A percentile compares a stretch with the other conserved stretches of the same genome.
Conservation (phyloP, 1,139 yeast species). For the Kodamaea arcana region DNA sequence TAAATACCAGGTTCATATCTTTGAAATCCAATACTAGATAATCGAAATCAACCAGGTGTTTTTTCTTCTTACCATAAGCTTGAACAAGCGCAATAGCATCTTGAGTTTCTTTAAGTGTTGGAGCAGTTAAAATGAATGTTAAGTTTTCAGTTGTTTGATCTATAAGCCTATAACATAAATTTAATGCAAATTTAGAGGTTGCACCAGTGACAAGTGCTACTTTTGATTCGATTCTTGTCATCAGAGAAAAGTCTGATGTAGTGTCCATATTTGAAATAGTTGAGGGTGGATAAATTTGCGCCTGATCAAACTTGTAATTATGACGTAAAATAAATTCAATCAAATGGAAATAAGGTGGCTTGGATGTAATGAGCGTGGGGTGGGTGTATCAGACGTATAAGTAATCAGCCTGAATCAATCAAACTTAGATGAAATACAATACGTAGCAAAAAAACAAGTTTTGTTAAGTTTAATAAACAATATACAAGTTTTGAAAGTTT, state of each 20-base stretch:
- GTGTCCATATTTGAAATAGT: constrained; percentile 6
- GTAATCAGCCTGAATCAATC: too few species aligned
- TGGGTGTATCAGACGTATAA: too few species aligned
- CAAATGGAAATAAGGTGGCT: too few species aligned
- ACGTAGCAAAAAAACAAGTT: too few species aligned
- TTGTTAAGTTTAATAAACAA: too few species aligned
- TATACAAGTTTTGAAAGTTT: too few species aligned
- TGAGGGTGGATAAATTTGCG: too few species aligned
- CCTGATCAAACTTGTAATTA: too few species aligned
- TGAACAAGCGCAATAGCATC: constrained; percentile 67
- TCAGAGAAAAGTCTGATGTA: constrained; percentile 9
- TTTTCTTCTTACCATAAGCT: constrained; percentile 38
- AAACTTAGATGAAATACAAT: too few species aligned
- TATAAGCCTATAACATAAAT: constrained; percentile 75
- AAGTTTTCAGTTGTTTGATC: constrained; percentile 49
- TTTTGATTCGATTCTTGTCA: constrained; percentile 17
- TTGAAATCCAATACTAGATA: constrained; percentile 82
- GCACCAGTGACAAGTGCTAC: constrained; percentile 46
- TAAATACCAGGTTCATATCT: constrained; percentile 76
- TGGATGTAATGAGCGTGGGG: too few species aligned
- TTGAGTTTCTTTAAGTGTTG: constrained; percentile 80
- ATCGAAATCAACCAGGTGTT: constrained; percentile 68
- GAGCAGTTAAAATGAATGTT: constrained; percentile 83
- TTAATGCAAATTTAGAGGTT: constrained; percentile 73
- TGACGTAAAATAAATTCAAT: too few species aligned